Conservation (phyloP, 257 asterid genomes). For the Solanum lycopersicoides region DNA sequence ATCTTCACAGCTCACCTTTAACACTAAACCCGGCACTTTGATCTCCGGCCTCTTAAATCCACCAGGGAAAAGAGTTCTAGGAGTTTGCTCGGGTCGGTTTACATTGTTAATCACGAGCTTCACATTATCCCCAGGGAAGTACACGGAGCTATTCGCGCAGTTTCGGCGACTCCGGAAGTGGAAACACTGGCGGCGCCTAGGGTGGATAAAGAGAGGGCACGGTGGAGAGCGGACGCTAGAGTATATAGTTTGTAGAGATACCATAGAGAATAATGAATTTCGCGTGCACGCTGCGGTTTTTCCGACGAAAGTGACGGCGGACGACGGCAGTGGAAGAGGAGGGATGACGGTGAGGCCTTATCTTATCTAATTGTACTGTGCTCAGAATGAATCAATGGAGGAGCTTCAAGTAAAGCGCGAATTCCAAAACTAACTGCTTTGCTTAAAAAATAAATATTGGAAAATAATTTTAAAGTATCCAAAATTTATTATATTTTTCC, state of each 20-base stretch:
- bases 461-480: not conserved
- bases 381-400: not conserved
- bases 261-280: not conserved
- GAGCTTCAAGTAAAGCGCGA: not conserved
- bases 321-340: not conserved
- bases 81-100: slow-evolving; percentile 28
- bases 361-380: not conserved
- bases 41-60: slow-evolving; percentile 96
- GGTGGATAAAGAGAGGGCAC: not conserved
- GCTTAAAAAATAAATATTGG: not conserved
- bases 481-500: too few species aligned
- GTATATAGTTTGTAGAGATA: not conserved
- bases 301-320: not conserved
- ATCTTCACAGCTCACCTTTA: slow-evolving; percentile 48
- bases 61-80: slow-evolving; percentile 73
- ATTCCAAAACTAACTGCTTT: not conserved
- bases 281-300: not conserved
- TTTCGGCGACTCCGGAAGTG: slow-evolving; percentile 2
- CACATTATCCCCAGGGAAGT: not conserved
- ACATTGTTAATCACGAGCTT: slow-evolving; percentile 23
- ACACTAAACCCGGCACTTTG: slow-evolving; percentile 60
- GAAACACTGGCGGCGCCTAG: not conserved
- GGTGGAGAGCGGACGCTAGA: not conserved
- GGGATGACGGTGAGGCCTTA: not conserved
- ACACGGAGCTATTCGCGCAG: not conserved